Evolutionary conservation across 345 rosid species (phyloP), one percentile per base, ranked within the genome.

Genomic region (Camelina laxa): DNA sequence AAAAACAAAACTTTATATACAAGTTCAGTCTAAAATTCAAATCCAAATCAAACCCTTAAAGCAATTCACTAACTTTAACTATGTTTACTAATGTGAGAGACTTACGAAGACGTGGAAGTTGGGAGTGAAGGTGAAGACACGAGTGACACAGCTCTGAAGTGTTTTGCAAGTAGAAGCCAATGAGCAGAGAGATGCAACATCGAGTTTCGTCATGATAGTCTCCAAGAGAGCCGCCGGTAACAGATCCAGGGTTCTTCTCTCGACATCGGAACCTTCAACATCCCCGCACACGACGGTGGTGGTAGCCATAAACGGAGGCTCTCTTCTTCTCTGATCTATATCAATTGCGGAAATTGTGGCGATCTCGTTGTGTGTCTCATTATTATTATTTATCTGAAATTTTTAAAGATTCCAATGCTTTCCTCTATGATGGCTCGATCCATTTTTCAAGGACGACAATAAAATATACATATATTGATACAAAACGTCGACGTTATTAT

Each of bases 101-200:
- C 87, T 69, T 72, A 91, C 97, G 65, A 83, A 86, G 78, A 93
- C 77, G 48, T 94, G 90, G 80, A 94, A 86, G 59, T 73, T 77
- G 62, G 96, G 91, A 75, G 91, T 70, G 84, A 88, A 94, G 13
- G 91, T 84, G 74, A 94, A 86, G 78, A 86, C 85, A 60, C 88
- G 88, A 66, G 90, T 78, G 67, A 84, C 90, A 27, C 89, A 88
- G 21, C 80, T 61, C 35, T 79, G 77, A 80, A 87, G 78, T 38
- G 82, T 67, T 72, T 67, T 83, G 84, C 90, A 87, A 6, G 96
- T 94, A 41, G 96, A 83, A 11, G 94, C 87, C 35, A 74, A 73
- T 7, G 96, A 91, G 80, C 93, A 88, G 74, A 94, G 85, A 67
- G 97, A 87, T 39, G 86, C 83, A 6, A 91, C 79, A 70, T 94